Conservation (phyloP, 2,329 filamentous ascomycete species). For the Paraconiothyrium sp. region DNA sequence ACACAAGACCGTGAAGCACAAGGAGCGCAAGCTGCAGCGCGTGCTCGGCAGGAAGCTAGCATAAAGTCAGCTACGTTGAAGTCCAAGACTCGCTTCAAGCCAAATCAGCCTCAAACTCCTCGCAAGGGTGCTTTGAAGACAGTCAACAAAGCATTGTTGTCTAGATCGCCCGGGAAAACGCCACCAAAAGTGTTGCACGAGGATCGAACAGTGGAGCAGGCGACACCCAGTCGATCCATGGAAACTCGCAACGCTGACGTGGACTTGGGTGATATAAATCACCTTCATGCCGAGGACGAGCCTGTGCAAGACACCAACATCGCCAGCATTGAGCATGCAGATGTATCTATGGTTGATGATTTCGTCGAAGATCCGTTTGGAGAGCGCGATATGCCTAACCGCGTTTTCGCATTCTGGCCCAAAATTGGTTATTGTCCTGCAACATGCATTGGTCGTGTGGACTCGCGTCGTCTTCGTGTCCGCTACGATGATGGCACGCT, state of each 20-base stretch:
- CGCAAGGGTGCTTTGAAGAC: constrained; percentile 41
- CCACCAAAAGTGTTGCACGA: constrained; percentile 19
- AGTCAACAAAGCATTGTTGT: constrained; percentile 35
- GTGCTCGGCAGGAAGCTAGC: constrained; percentile 30
- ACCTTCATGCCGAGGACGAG: constrained; percentile 24
- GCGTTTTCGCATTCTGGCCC: constrained; percentile 68
- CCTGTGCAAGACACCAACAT: constrained; percentile 31
- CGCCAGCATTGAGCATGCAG: constrained; percentile 12
- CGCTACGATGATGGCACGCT: constrained; percentile 60
- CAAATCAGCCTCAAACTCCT: constrained; percentile 27
- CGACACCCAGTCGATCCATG: constrained; percentile 19
- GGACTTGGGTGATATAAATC: constrained; percentile 32
- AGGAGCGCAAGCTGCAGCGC: constrained; percentile 43
- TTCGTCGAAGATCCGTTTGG: constrained; percentile 28
- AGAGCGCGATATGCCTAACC: constrained; percentile 56
- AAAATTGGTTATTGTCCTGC: constrained; percentile 68
- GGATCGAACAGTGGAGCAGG: constrained; percentile 12
- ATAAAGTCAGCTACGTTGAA: constrained; percentile 35
- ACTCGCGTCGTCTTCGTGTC: constrained; percentile 55
- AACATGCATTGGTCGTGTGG: constrained; percentile 62
- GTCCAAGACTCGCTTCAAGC: constrained; percentile 25
- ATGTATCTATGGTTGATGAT: constrained; percentile 18
- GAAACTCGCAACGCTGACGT: constrained; percentile 22
- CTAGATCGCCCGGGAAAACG: constrained; percentile 30
- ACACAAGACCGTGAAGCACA: constrained; percentile 44